Evolutionary conservation across 495 filamentous ascomycete species (phyloP), one percentile per base, ranked within the genome.

Genomic region (Penicillium coprophilum): DNA sequence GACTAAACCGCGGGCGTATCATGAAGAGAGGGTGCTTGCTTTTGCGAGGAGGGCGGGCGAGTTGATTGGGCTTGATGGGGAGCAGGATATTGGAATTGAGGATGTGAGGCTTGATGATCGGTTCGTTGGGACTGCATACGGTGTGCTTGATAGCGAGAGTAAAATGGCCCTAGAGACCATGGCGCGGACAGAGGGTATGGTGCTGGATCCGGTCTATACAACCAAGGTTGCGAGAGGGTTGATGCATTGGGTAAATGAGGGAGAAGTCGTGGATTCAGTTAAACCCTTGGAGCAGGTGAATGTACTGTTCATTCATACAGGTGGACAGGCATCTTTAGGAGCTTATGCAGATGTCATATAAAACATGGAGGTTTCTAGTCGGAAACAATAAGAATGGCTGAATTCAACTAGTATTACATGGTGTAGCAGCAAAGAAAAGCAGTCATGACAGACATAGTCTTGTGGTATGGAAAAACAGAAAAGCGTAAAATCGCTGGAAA

Each of bases 171-270:
- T 73, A 45, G 52, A 57, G 15, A 34, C 31, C 19, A 65, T 72
- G 61, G 73, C 71, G 12, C 59, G 58, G 51, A 52, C 48, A 19
- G 73, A 73, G 44, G 63, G 60, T 23, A 38, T 76, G 12, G 43
- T 74, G 6, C 45, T 74, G 39, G 73, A 76, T 38, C 73, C 73
- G 3, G 71, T 76, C 9, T 76, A 76, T 61, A 76, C 73, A 51
- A 65, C 59, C 7, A 76, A 76, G 46, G 71, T 69, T 36, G 63
- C 61, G 12, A 48, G 63, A 39, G 70, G 65, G 9, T 66, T 73
- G 65, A 61, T 69, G 53, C 57, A 68, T 24, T 71, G 66, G 67
- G 60, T 63, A 17, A 19, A 57, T 13, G 52, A 64, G 41, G 61
- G 66, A 6, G 64, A 70, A 36, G 36, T 73, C 10, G 51, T 10